phyloP scores from a whole-genome alignment of 2,329 filamentous ascomycete genomes.

The Ophiocordyceps camponoti-leonardi region DNA sequence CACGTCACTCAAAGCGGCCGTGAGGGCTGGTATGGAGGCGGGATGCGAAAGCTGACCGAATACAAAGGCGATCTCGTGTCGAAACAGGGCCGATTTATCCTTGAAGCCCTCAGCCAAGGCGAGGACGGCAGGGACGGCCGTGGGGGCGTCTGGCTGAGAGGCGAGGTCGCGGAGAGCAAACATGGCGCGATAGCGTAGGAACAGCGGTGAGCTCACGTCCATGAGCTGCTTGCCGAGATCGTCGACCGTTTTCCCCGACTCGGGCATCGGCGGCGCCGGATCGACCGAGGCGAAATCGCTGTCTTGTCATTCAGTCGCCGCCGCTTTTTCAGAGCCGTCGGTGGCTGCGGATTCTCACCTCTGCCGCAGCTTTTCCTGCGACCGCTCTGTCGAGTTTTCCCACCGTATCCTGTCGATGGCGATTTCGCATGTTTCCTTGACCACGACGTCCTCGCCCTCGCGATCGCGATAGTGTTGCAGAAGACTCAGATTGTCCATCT shows the following conservation, averaged over 20 bases:
- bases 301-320: background rate
- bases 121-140: conserved; percentile 70
- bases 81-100: conserved; percentile 82
- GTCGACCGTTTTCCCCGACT: conserved; percentile 50
- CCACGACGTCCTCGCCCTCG: conserved; percentile 55
- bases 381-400: conserved; percentile 61
- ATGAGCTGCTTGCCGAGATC: conserved; percentile 63
- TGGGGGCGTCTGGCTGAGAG: conserved; percentile 79
- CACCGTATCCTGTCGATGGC: conserved; percentile 87
- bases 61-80: conserved; percentile 95
- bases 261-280: conserved; percentile 74
- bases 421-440: conserved; percentile 95
- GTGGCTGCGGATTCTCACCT: conserved; percentile 38
- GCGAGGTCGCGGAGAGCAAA: conserved; percentile 90
- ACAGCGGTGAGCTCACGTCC: conserved; percentile 63
- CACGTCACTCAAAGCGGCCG: conserved; percentile 57
- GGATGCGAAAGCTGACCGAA: conserved; percentile 94
- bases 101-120: conserved; percentile 72
- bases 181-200: conserved; percentile 93
- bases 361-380: conserved; percentile 59
- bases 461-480: conserved; percentile 60
- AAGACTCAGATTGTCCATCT: conserved; percentile 55
- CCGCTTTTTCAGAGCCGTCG: background rate
- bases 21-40: conserved; percentile 84
- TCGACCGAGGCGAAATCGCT: conserved; percentile 95